Evolutionary conservation across 2,329 filamentous ascomycete genomes (phyloP), one percentile per base, ranked within the genome.

Genomic region (Arthrinium phaeospermum): DNA sequence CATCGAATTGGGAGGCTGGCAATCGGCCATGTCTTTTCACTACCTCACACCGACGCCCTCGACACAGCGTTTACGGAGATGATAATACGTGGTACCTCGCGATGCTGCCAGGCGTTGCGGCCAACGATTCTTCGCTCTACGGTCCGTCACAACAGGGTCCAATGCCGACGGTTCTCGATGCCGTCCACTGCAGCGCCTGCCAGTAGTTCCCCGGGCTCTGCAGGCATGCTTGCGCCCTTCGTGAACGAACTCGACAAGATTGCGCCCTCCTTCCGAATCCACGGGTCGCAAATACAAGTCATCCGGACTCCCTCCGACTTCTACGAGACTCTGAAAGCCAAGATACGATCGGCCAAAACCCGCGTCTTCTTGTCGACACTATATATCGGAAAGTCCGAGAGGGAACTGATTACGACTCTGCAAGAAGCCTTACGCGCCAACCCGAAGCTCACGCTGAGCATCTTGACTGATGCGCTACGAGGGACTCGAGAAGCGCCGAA

Each of bases 291-390:
- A 72, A 93, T 99, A 69, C 87, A 89, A 14, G 92, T 99, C 27
- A 83, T 99, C 16, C 89, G 91, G 77, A 92, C 93, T 2, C 96
- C 96, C 0, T 83, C 89, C n/a, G 93, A 96, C 70, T 99, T 99
- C 81, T 99, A 98, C 82, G 91, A 93, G 77, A 94, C 92, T 10
- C 85, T 99, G 73, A 98, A 98, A 91, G 84, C 89, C 75, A 97
- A 95, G 84, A 98, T 99, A 79, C 89, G 89, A 70, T 89, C 88
- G 74, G 96, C 96, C 13, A 90, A 94, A 81, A 87, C 85, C 70
- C 90, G 94, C 73, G 92, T 99, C 76, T 99, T 97, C 81, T 85
- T 99, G 69, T 97, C 95, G n/a, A 99, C 96, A 0, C 85, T 99
- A 70, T 99, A 99, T 81, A 96, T 99, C 80, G 96, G 96, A 75